Percentiles rank a stretch among this genome's conserved stretches.
These are phyloP conservation scores for Ogataea angusta DNA, from an alignment of 805 yeast species.

Conservation along the genomic window DNA sequence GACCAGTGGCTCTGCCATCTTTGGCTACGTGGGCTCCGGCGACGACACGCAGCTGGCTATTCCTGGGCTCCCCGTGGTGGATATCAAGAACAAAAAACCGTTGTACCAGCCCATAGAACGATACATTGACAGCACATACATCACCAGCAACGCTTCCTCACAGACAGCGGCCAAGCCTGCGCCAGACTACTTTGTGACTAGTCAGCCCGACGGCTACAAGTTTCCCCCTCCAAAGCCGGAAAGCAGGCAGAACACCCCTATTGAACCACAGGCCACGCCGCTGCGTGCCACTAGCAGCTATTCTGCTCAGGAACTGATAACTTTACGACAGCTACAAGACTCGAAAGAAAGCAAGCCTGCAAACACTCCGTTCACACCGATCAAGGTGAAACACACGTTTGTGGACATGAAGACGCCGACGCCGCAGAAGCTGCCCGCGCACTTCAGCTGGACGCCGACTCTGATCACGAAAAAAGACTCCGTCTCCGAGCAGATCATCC, in stretches of 20 bases:
- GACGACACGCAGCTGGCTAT: constrained; percentile 56
- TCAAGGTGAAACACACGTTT: constrained; percentile 25
- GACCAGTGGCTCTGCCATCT: constrained; percentile 76
- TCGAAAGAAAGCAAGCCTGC: neutral
- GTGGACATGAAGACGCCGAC: constrained; percentile 29
- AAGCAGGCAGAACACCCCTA: constrained; percentile 4
- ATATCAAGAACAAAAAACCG: constrained; percentile 28
- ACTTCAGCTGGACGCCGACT: constrained; percentile 34
- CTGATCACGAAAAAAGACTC: constrained; percentile 32
- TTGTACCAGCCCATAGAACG: constrained; percentile 35
- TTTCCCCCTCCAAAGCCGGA: constrained; percentile 45
- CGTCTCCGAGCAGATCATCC: constrained; percentile 28
- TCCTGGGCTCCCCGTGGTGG: constrained; percentile 40
- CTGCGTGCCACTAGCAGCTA: constrained; percentile 27
- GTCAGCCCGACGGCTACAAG: constrained; percentile 48
- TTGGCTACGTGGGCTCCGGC: constrained; percentile 63
- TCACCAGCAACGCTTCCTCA: neutral
- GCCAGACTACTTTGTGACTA: constrained; percentile 47
- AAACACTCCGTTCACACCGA: constrained; percentile 23
- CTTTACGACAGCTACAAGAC: constrained; percentile 19
- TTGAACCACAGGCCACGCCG: constrained; percentile 8
- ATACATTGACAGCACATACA: constrained; percentile 26
- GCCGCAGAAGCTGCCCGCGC: constrained; percentile 28
- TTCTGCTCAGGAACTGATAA: constrained; percentile 43
- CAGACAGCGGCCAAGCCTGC: constrained; percentile 4